Evolutionary conservation across 2,329 filamentous ascomycete genomes (phyloP).

Genomic region (Gaeumannomyces sp.): DNA sequence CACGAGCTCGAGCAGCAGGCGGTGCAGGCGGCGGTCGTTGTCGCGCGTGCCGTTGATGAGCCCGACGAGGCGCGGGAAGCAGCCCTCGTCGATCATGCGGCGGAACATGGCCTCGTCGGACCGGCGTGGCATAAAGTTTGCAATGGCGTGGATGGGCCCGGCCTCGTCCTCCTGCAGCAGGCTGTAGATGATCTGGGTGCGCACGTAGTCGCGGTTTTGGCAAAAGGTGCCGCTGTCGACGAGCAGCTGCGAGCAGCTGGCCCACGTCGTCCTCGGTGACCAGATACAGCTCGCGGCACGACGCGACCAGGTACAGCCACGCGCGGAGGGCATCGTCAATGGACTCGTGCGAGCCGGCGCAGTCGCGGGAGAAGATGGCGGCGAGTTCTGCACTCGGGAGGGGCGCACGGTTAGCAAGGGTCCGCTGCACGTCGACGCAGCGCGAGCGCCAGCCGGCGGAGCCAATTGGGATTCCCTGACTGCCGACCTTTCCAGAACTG

Average conservation of each 20-base stretch:
- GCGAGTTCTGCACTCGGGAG: slow-evolving; percentile 36
- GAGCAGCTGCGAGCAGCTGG: slow-evolving; percentile 72
- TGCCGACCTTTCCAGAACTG: slow-evolving; percentile 80
- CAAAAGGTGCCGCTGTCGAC: slow-evolving; percentile 69
- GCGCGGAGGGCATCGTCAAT: slow-evolving; percentile 81
- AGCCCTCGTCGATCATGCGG: slow-evolving; percentile 80
- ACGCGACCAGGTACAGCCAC: slow-evolving; percentile 74
- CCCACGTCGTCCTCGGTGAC: slow-evolving; percentile 72
- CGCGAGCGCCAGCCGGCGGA: too few relatives aligned
- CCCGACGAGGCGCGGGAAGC: slow-evolving; percentile 77
- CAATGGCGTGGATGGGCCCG: slow-evolving; percentile 72
- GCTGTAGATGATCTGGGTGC: slow-evolving; percentile 87
- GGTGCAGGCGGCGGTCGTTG: slow-evolving; percentile 66
- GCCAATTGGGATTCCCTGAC: not conserved
- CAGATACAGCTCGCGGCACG: slow-evolving; percentile 69
- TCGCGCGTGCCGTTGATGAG: slow-evolving; percentile 64
- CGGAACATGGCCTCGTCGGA: slow-evolving; percentile 72
- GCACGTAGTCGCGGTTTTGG: slow-evolving; percentile 75
- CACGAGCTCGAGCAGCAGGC: slow-evolving; percentile 76
- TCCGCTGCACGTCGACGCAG: too few relatives aligned
- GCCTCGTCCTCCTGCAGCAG: slow-evolving; percentile 83
- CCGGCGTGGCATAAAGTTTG: slow-evolving; percentile 75
- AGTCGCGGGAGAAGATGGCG: slow-evolving; percentile 39
- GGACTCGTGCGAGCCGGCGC: slow-evolving; percentile 42
- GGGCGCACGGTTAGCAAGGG: not conserved